phyloP scores from a whole-genome alignment of 2,329 filamentous ascomycete species.

The Sphaerulina populicola region DNA sequence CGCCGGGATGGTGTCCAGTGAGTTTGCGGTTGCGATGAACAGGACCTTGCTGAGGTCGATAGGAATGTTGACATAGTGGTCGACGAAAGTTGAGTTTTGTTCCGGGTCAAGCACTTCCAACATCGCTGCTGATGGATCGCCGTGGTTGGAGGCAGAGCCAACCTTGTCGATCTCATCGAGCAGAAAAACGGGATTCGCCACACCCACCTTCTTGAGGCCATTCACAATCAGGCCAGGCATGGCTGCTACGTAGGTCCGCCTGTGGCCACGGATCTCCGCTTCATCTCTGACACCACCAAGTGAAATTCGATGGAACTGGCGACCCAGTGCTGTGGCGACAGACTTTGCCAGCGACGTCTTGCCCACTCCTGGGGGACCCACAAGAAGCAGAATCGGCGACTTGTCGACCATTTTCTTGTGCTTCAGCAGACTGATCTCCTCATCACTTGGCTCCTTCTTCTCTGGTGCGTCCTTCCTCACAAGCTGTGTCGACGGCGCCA shows the following conservation, averaged over 20 bases:
- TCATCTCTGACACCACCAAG: conserved; percentile 93
- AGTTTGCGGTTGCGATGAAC: conserved; percentile 96
- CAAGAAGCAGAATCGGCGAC: conserved; percentile 86
- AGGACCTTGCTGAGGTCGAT: conserved; percentile 93
- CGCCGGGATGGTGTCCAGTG: conserved; percentile 86
- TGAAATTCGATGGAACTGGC: conserved; percentile 95
- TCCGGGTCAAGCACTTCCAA: conserved; percentile 95
- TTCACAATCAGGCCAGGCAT: conserved; percentile 95
- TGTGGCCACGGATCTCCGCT: conserved; percentile 90
- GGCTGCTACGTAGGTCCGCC: conserved; percentile 94
- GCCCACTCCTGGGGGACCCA: conserved; percentile 86
- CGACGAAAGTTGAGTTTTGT: conserved; percentile 88
- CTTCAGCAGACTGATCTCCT: conserved; percentile 67
- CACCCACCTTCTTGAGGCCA: conserved; percentile 88
- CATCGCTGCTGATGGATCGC: conserved; percentile 94
- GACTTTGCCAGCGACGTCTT: conserved; percentile 95
- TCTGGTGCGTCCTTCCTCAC: conserved; percentile 23
- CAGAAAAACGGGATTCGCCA: conserved; percentile 88
- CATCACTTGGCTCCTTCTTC: conserved; percentile 38
- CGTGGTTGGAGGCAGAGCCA: conserved; percentile 81
- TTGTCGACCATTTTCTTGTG: conserved; percentile 85
- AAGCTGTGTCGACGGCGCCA: conserved; percentile 35
- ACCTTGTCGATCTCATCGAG: conserved; percentile 98
- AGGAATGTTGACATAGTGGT: conserved; percentile 93
- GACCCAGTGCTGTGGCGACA: conserved; percentile 79